Evolutionary conservation across 148 eudicot species (phyloP).

Genomic region (Fagopyrum homotropicum): DNA sequence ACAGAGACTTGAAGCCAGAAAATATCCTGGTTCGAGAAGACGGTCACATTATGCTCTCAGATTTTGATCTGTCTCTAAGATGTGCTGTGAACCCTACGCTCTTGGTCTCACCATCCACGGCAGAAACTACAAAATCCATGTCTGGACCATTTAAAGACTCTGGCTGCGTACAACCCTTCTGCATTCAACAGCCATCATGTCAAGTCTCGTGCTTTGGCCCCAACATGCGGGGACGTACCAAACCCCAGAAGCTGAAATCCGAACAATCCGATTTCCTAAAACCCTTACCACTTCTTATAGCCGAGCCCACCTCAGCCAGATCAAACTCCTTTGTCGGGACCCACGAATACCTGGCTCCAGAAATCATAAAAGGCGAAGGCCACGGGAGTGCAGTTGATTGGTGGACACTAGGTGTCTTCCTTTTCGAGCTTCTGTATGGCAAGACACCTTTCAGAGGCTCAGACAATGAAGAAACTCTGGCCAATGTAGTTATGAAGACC

Average conservation of each 20-base stretch:
- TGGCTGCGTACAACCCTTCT: constrained; percentile 73
- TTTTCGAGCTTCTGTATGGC: constrained; percentile 86
- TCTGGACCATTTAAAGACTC: constrained; percentile 65
- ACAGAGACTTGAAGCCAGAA: constrained; percentile 87
- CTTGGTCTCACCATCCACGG: constrained; percentile 42
- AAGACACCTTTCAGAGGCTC: constrained; percentile 86
- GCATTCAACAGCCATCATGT: constrained; percentile 76
- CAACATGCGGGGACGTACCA: constrained; percentile 21
- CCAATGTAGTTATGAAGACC: constrained; percentile 68
- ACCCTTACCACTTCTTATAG: constrained; percentile 72
- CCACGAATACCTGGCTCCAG: constrained; percentile 84
- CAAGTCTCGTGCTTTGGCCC: constrained; percentile 82
- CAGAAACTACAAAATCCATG: constrained; percentile 45
- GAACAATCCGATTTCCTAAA: constrained; percentile 39
- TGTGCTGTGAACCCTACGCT: constrained; percentile 84
- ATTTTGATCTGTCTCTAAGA: constrained; percentile 86
- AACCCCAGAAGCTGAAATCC: constrained; percentile 47
- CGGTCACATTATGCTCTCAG: constrained; percentile 95
- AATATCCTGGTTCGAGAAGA: constrained; percentile 89
- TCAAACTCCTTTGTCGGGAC: constrained; percentile 98
- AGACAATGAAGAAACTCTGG: constrained; percentile 80
- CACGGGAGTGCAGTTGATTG: constrained; percentile 98
- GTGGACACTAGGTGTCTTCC: constrained; percentile 91
- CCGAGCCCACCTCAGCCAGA: constrained; percentile 85
- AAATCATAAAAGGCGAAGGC: constrained; percentile 25